phyloP scores from a whole-genome alignment of 2,329 filamentous ascomycete species.

The Trichoderma koningii region DNA sequence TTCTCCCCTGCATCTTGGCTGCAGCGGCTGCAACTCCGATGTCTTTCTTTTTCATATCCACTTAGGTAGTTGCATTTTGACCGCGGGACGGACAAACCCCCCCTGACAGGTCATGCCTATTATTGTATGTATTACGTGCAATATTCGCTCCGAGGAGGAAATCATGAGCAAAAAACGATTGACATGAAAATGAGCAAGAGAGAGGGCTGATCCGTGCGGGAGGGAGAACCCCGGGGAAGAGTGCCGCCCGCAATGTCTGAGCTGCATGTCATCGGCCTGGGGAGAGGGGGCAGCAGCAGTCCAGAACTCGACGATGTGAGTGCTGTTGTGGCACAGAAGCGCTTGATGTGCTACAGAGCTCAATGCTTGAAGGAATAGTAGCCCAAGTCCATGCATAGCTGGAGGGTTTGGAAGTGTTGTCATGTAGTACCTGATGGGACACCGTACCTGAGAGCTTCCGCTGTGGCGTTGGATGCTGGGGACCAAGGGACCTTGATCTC shows the following conservation, averaged over 20 bases:
- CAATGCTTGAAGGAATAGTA: not conserved
- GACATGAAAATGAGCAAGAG: not conserved
- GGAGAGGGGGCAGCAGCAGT: not conserved
- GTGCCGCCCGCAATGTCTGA: slow-evolving; percentile 18
- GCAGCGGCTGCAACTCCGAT: slow-evolving; percentile 14
- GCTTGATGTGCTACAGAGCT: not conserved
- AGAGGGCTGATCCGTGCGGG: not conserved
- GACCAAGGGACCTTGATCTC: not conserved
- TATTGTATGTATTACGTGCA: not conserved
- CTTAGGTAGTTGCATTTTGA: not conserved
- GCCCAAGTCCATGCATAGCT: too few relatives aligned
- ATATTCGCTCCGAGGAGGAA: too few relatives aligned
- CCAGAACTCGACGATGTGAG: not conserved
- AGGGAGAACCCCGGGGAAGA: not conserved
- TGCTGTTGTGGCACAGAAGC: not conserved
- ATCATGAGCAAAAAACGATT: not conserved
- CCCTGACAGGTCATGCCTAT: not conserved
- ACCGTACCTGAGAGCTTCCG: not conserved
- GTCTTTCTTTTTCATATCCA: not conserved
- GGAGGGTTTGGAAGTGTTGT: too few relatives aligned
- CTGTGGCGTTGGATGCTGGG: not conserved
- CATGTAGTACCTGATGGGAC: too few relatives aligned
- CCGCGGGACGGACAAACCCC: not conserved
- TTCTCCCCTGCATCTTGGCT: slow-evolving; percentile 19
- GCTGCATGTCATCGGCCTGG: slow-evolving; percentile 22